Evolutionary conservation across 306 rosid genomes (phyloP).

Genomic region (Oemleria cerasiformis): DNA sequence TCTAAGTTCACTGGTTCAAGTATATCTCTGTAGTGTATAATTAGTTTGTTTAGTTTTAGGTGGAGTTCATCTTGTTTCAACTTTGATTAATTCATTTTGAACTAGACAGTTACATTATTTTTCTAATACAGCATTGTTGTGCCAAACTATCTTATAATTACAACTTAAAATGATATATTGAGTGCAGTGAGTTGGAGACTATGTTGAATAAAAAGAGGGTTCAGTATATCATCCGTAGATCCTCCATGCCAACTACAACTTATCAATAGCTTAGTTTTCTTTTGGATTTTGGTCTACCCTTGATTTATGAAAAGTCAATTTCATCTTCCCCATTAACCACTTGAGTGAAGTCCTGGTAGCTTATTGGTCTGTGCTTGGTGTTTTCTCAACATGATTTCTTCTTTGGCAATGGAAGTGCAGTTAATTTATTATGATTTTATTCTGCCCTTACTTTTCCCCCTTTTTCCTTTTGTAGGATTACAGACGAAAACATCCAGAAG

Average conservation of each 20-base stretch:
- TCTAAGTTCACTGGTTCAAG: too few species aligned
- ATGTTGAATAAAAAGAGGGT: not conserved
- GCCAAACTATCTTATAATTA: not conserved
- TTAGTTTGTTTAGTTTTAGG: too few species aligned
- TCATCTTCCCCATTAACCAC: not conserved
- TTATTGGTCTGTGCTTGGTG: not conserved
- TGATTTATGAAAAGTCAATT: not conserved
- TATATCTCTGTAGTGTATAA: too few species aligned
- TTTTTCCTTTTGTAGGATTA: slow-evolving; percentile 56
- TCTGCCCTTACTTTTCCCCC: slow-evolving; percentile 11
- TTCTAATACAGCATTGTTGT: too few species aligned
- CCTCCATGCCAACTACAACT: not conserved
- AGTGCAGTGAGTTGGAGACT: not conserved
- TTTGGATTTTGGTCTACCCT: not conserved
- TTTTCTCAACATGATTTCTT: not conserved
- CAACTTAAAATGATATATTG: not conserved
- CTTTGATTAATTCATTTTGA: too few species aligned
- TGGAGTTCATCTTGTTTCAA: too few species aligned
- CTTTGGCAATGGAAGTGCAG: not conserved
- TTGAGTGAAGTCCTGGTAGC: not conserved
- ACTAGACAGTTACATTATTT: too few species aligned
- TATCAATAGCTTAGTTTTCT: not conserved
- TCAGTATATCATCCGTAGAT: not conserved
- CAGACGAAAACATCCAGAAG: slow-evolving; percentile 74
- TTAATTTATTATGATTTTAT: not conserved